These are phyloP conservation scores for Aspergillus sp. DNA, from an alignment of 2,329 filamentous ascomycete species.

Conservation along the genomic window DNA sequence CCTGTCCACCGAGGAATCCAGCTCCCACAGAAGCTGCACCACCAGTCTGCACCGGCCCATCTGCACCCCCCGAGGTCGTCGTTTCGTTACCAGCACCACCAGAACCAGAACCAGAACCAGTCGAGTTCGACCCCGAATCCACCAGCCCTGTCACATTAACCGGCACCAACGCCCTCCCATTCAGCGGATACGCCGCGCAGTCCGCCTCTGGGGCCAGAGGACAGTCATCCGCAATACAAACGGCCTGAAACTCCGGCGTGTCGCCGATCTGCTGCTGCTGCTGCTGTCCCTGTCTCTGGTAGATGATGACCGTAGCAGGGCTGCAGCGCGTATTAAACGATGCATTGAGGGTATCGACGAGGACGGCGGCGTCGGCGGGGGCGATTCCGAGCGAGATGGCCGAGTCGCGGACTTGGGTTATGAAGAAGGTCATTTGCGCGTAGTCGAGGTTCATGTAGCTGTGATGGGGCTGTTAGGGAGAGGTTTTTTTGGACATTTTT, in stretches of 20 bases:
- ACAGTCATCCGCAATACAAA: neutral
- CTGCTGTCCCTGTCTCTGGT: neutral
- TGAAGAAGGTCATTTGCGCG: neutral
- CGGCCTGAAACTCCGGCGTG: neutral
- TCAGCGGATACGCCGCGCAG: neutral
- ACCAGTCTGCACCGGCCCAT: neutral
- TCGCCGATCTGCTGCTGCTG: neutral
- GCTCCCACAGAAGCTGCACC: neutral
- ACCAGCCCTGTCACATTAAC: neutral
- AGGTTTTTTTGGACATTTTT: too few relatives aligned
- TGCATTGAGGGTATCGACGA: neutral
- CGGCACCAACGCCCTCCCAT: neutral
- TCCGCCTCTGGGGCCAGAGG: neutral
- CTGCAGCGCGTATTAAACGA: neutral
- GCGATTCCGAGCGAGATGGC: neutral
- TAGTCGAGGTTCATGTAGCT: neutral
- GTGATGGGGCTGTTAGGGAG: too few relatives aligned
- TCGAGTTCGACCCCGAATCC: neutral
- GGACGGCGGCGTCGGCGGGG: neutral
- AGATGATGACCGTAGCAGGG: neutral
- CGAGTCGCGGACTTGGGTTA: neutral
- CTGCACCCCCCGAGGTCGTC: neutral
- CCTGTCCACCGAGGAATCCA: neutral
- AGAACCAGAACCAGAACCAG: too few relatives aligned
- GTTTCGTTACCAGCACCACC: too few relatives aligned